Conservation (phyloP, 441 rosid genomes). For the Arabidopsis lyrata region DNA sequence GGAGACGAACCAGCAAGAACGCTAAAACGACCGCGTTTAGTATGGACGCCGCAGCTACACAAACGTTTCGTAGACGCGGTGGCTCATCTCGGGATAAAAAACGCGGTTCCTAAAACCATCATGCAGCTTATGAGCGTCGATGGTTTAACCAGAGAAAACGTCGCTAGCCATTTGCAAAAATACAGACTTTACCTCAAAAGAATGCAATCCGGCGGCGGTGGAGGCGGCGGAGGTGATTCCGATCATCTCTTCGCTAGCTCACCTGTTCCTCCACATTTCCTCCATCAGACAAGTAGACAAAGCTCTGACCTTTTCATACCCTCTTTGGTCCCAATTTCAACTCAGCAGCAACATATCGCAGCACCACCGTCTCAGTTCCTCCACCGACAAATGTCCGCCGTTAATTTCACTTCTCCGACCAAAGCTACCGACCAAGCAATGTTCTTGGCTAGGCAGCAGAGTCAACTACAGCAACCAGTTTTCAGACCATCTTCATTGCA, state of each 20-base stretch:
- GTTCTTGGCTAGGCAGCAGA: slow-evolving; percentile 63
- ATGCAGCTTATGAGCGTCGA: slow-evolving; percentile 97
- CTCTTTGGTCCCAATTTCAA: slow-evolving; percentile 62
- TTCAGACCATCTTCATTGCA: slow-evolving; percentile 59
- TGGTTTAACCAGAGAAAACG: slow-evolving; percentile 88
- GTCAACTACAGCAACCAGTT: slow-evolving; percentile 55
- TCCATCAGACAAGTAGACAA: slow-evolving; percentile 65
- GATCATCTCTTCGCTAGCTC: slow-evolving; percentile 90
- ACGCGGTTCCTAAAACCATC: slow-evolving; percentile 93
- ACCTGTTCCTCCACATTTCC: slow-evolving; percentile 86
- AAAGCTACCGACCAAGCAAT: slow-evolving; percentile 65
- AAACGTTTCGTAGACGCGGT: slow-evolving; percentile 91
- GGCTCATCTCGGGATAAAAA: slow-evolving; percentile 87
- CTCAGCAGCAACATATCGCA: slow-evolving; percentile 53
- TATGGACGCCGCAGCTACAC: slow-evolving; percentile 95
- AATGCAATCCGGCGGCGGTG: slow-evolving; percentile 73
- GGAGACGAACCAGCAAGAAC: slow-evolving; percentile 89
- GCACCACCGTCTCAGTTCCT: slow-evolving; percentile 53
- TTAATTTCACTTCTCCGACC: slow-evolving; percentile 48
- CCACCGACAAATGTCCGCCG: slow-evolving; percentile 59
- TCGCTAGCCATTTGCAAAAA: slow-evolving; percentile 92
- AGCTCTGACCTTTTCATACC: slow-evolving; percentile 77
- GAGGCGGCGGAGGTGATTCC: slow-evolving; percentile 63
- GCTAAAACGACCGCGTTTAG: slow-evolving; percentile 84
- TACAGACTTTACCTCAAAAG: slow-evolving; percentile 79